Evolutionary conservation across 1,284 basidiomycete species (phyloP).

Genomic region (Tremellales sp.): DNA sequence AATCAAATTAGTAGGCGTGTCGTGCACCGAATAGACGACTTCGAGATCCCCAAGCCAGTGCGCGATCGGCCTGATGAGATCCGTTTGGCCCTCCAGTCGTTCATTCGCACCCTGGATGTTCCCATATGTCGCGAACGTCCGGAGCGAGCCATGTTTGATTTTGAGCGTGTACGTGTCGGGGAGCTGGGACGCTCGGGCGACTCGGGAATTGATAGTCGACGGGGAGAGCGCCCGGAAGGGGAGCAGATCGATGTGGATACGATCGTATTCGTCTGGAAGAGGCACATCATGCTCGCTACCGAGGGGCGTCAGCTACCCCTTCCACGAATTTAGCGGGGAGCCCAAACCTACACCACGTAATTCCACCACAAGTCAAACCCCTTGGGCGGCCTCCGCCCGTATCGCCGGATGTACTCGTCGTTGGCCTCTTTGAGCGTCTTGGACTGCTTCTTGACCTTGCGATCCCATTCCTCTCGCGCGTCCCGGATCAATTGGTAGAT

Average conservation of each 20-base stretch:
- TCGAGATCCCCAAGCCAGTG: conserved; percentile 32
- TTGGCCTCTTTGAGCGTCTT: conserved; percentile 56
- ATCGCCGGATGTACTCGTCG: conserved; percentile 53
- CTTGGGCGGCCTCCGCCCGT: conserved; percentile 50
- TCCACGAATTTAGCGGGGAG: neutral
- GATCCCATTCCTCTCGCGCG: conserved; percentile 54
- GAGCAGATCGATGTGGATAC: conserved; percentile 38
- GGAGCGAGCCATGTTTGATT: conserved; percentile 16
- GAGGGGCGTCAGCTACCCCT: neutral
- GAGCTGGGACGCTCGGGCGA: conserved; percentile 36
- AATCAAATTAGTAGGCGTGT: conserved; percentile 51
- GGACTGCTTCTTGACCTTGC: conserved; percentile 55
- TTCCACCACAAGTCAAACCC: conserved; percentile 60
- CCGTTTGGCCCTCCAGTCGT: conserved; percentile 33
- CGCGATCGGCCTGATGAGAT: conserved; percentile 24
- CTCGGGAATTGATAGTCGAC: conserved; percentile 59
- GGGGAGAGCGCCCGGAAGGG: conserved; percentile 50
- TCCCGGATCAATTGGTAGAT: conserved; percentile 56
- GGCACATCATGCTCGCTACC: conserved; percentile 52
- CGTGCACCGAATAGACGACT: conserved; percentile 28
- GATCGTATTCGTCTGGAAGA: conserved; percentile 48
- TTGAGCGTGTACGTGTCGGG: conserved; percentile 23
- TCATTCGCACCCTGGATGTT: conserved; percentile 11
- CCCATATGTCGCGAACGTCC: conserved; percentile 20
- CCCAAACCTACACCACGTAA: conserved; percentile 53